Base-by-base conservation (phyloP, 2,329 filamentous ascomycete species). In the Fusarium tjaetaba region DNA sequence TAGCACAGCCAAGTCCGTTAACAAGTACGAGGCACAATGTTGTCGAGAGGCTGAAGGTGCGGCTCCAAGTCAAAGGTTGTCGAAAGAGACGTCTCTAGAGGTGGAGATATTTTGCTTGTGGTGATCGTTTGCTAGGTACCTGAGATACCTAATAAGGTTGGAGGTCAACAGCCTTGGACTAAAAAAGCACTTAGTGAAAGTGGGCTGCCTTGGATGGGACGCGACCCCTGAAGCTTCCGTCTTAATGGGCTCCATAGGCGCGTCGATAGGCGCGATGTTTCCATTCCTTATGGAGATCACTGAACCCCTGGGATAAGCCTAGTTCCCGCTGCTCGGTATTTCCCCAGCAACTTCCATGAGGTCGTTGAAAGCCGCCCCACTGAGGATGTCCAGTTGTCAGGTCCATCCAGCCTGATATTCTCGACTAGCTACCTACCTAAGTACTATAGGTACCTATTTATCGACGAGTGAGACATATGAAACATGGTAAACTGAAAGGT, bases 301-400 rank as follows among this genome's bases (percentile, higher is more conserved):
- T 61, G 46, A 36, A 53, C 41, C 49, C 34, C 65, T 67, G 57
- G 46, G 68, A 77, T 15, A 42, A 46, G 60, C 55, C 41, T 34
- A 75, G 68, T 61, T 67, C 55, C 64, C 68, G 64, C 61, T 65
- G 39, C 59, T 60, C 30, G 61, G 59, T 63, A 71, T 76, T 75
- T 65, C 75, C 73, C 56, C 39, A 74, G 74, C 75, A 77, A 77
- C 75, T 61, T 48, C 45, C 45, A 16, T 59, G 49, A 62, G 49
- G 34, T 52, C 18, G n/a, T 36, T 46, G 18, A 57, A 38, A 15
- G 45, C 69, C 66, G 45, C 69, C 66, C 75, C 73, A 57, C 49
- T 26, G 49, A 26, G 34, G 18, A 36, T 36, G 18, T 36, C 30
- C 9, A 30, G 46, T 22, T 22, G 46, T 30, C 15, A 49, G 22